Base-by-base conservation (phyloP, 345 rosid species). In the Carallia pectinifolia region DNA sequence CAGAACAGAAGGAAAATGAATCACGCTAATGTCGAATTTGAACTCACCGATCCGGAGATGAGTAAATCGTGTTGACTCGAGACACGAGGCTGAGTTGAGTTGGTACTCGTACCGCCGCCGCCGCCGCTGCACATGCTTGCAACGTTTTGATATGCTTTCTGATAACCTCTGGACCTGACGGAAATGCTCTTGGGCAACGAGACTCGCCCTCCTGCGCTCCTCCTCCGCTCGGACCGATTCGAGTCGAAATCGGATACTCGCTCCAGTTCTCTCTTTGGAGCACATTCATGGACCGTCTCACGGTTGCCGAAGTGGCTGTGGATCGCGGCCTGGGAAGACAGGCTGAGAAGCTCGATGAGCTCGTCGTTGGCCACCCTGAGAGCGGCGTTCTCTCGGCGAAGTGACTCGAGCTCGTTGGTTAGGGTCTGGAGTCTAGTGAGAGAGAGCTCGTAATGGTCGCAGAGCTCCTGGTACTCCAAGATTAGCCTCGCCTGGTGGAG, bases 131-230 rank as follows among this genome's bases (percentile, higher is more conserved):
- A 76, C 48, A 65, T 76, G 67, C 69, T 70, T 66, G 82, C 34
- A 71, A 13, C 68, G 3, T 39, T 19, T 44, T 52, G 73, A 15
- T 58, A 47, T 53, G 39, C 13, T 53, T 76, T 85, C 66, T 74
- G 74, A 79, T 86, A 85, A 18, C 82, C 86, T 1, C 64, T 79
- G 53, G 97, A 85, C 69, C 92, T 75, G 53, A 91, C 92, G 40
- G 97, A 89, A 55, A 89, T 87, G 69, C 91, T 88, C 76, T 86
- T 91, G 33, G 96, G 97, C 62, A 93, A 53, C 52, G 85, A 67
- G 33, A 76, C 77, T 73, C 82, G 79, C 79, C 85, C 84, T 65
- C 62, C 65, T 1, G 33, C 76, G 31, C 33, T 64, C 71, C 73
- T 54, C 70, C 36, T 59, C 61, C 23, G 23, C 61, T 74, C 82